phyloP scores from a whole-genome alignment of 306 rosid species.

The Ochetophila trinervis region DNA sequence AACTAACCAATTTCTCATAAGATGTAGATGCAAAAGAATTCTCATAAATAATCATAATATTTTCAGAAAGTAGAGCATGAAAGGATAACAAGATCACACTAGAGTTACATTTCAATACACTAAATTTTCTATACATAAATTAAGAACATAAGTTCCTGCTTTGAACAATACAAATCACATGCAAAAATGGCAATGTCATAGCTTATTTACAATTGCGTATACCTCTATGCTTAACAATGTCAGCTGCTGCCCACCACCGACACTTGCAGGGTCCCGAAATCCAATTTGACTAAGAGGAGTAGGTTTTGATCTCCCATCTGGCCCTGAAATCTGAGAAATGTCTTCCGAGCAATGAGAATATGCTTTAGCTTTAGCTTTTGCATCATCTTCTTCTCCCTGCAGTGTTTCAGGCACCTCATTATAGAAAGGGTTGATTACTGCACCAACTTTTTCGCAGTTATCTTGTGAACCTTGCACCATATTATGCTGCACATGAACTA shows the following conservation, averaged over 20 bases:
- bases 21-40: not conserved
- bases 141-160: not conserved
- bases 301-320: slow-evolving; percentile 53
- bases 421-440: slow-evolving; percentile 30
- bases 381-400: slow-evolving; percentile 35
- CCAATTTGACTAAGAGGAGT: slow-evolving; percentile 95
- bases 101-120: not conserved
- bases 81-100: not conserved
- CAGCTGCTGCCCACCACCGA: slow-evolving; percentile 81
- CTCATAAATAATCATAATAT: no score
- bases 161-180: no score
- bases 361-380: slow-evolving; percentile 34
- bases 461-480: slow-evolving; percentile 25
- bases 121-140: not conserved
- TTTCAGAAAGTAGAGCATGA: not conserved
- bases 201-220: slow-evolving; percentile 3
- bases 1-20: no score
- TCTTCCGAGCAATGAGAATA: slow-evolving; percentile 41
- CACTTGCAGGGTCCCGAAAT: slow-evolving; percentile 79
- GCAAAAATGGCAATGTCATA: no score
- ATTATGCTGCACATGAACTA: slow-evolving; percentile 34
- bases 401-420: slow-evolving; percentile 14
- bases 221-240: slow-evolving; percentile 86
- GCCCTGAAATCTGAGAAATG: slow-evolving; percentile 81
- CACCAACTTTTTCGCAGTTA: slow-evolving; percentile 25